Percentiles rank a stretch among this genome's conserved stretches.
These are phyloP conservation scores for Fusarium sp. DNA, from an alignment of 2,329 filamentous ascomycete species.

Conservation along the genomic window DNA sequence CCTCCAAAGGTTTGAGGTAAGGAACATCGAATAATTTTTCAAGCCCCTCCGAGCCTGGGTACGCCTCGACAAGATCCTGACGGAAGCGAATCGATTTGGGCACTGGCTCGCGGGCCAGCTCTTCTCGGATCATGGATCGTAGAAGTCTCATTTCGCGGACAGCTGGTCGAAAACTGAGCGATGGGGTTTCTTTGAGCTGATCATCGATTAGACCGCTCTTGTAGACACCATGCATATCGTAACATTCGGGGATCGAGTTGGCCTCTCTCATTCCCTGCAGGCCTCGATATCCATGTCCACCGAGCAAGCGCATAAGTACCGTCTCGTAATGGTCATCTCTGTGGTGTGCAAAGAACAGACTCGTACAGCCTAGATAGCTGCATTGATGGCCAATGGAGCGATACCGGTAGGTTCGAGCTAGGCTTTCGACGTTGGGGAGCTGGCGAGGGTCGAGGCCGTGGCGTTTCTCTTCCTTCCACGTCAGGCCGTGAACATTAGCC, in stretches of 20 bases:
- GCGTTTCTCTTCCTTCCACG: slow-evolving; percentile 64
- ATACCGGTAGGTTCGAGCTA: slow-evolving; percentile 82
- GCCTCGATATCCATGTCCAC: slow-evolving; percentile 77
- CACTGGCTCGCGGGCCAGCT: slow-evolving; percentile 46
- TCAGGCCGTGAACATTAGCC: slow-evolving; percentile 46
- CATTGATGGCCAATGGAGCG: slow-evolving; percentile 77
- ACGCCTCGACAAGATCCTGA: slow-evolving; percentile 46
- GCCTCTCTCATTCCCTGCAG: slow-evolving; percentile 77
- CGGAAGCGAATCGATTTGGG: slow-evolving; percentile 22
- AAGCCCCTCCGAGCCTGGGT: slow-evolving; percentile 45
- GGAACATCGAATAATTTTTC: slow-evolving; percentile 46
- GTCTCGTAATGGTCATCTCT: slow-evolving; percentile 94
- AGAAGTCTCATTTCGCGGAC: slow-evolving; percentile 51
- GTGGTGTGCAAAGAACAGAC: slow-evolving; percentile 87
- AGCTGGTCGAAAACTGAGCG: slow-evolving; percentile 56
- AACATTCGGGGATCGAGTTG: slow-evolving; percentile 85
- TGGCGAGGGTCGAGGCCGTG: slow-evolving; percentile 51
- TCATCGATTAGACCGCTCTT: slow-evolving; percentile 73
- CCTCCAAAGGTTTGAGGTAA: slow-evolving; percentile 54
- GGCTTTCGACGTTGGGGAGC: slow-evolving; percentile 79
- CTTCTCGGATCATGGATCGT: slow-evolving; percentile 50
- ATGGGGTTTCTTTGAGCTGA: slow-evolving; percentile 55
- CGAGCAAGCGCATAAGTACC: slow-evolving; percentile 81
- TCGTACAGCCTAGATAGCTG: slow-evolving; percentile 63
- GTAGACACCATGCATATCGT: slow-evolving; percentile 79